Evolutionary conservation across 345 rosid species (phyloP).

Genomic region (Mercurialis annua): DNA sequence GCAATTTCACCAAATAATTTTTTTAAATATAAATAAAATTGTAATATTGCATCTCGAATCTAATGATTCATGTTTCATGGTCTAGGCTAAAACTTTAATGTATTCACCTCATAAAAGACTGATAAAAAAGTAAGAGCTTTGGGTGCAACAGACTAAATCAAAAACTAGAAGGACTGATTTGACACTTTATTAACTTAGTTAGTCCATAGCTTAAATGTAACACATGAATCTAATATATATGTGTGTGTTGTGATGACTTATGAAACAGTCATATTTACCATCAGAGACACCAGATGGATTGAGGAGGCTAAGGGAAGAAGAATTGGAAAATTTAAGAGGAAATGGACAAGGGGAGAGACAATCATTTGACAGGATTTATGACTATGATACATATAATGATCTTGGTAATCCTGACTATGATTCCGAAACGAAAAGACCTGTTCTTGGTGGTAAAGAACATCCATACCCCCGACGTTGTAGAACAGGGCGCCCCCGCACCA

Average conservation of each 20-base stretch:
- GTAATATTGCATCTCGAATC: too few species aligned
- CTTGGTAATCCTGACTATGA: constrained; percentile 31
- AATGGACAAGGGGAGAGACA: constrained; percentile 38
- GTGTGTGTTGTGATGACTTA: not conserved
- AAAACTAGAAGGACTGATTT: too few species aligned
- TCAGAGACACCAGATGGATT: constrained; percentile 36
- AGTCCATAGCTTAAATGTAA: too few species aligned
- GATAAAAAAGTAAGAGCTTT: too few species aligned
- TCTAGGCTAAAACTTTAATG: too few species aligned
- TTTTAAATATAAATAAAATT: too few species aligned
- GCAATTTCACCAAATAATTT: too few species aligned
- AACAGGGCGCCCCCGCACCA: constrained; percentile 41
- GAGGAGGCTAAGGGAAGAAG: constrained; percentile 31
- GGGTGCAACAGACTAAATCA: too few species aligned
- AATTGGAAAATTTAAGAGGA: constrained; percentile 31
- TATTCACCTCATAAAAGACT: too few species aligned
- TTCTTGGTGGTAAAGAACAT: constrained; percentile 27
- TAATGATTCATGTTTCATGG: too few species aligned
- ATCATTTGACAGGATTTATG: constrained; percentile 35
- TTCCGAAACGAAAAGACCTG: constrained; percentile 22
- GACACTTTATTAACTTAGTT: too few species aligned
- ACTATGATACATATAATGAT: constrained; percentile 41
- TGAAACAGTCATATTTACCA: constrained; percentile 35
- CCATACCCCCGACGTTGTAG: constrained; percentile 62
- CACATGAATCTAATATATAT: too few species aligned